Conservation (phyloP, 495 filamentous ascomycete genomes). For the Achaetomiella virescens region DNA sequence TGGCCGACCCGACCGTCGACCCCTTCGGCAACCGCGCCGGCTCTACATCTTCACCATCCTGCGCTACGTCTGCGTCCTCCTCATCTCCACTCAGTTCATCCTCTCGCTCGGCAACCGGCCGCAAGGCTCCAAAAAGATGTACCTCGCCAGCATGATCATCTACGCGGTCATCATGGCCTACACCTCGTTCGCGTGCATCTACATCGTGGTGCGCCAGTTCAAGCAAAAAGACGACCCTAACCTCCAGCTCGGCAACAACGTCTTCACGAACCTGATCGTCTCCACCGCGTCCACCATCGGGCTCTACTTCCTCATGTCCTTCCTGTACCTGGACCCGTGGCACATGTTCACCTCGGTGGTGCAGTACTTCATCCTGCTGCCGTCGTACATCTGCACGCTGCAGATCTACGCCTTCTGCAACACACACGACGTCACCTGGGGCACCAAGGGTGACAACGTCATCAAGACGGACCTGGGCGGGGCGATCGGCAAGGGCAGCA, state of each 20-base stretch:
- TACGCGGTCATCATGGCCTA: conserved; percentile 95
- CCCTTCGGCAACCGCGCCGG: conserved; percentile 86
- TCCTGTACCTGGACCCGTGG: conserved; percentile 97
- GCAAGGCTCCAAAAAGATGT: conserved; percentile 91
- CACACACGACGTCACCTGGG: conserved; percentile 98
- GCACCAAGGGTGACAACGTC: conserved; percentile 97
- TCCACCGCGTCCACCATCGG: conserved; percentile 84
- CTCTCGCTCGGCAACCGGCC: conserved; percentile 97
- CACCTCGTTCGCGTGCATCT: conserved; percentile 80
- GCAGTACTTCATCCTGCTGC: conserved; percentile 93
- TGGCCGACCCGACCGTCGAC: conserved; percentile 72
- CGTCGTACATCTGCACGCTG: conserved; percentile 90
- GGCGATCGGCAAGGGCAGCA: conserved; percentile 63
- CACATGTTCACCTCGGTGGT: conserved; percentile 92
- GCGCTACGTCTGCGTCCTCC: conserved; percentile 73
- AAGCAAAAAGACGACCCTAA: conserved; percentile 38
- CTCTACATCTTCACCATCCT: conserved; percentile 80
- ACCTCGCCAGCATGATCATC: conserved; percentile 75
- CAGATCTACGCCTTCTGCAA: conserved; percentile 99
- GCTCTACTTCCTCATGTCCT: conserved; percentile 91
- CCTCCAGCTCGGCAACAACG: conserved; percentile 66
- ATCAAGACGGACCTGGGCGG: conserved; percentile 85
- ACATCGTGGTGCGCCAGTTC: conserved; percentile 77
- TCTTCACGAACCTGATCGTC: conserved; percentile 92
- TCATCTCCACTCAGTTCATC: conserved; percentile 94